Evolutionary conservation across 192 early-diverging fungal species (phyloP).

Genomic region (Coemansia sp.): DNA sequence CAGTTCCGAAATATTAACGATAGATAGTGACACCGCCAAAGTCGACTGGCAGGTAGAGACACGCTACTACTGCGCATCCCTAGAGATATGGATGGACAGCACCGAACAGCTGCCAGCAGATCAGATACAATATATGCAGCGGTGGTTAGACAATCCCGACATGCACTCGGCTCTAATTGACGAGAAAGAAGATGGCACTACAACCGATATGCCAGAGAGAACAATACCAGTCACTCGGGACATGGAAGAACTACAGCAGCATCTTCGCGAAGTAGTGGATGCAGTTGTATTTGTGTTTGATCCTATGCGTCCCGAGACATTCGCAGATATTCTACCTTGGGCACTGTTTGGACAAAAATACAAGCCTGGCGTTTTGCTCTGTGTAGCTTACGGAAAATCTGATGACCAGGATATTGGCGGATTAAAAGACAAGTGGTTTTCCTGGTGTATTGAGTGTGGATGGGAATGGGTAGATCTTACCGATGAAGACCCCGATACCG

Average conservation of each 20-base stretch:
- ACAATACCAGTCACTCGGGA: conserved; percentile 20
- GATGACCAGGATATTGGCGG: background rate
- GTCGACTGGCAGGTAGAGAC: conserved; percentile 38
- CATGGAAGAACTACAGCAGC: conserved; percentile 29
- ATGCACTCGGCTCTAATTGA: conserved; percentile 3
- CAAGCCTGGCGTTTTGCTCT: conserved; percentile 31
- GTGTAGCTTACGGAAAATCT: conserved; percentile 13
- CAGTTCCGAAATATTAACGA: background rate
- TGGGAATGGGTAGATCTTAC: conserved; percentile 55
- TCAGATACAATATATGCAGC: conserved; percentile 21
- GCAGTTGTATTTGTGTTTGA: conserved; percentile 45
- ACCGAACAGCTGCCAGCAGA: conserved; percentile 25
- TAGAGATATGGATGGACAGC: conserved; percentile 51
- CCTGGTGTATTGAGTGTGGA: conserved; percentile 38
- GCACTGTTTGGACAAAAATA: conserved; percentile 25
- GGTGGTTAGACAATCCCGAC: conserved; percentile 29
- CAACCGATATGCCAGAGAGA: background rate
- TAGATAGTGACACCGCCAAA: conserved; percentile 7
- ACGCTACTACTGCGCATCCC: conserved; percentile 31
- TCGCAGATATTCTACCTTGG: conserved; percentile 46
- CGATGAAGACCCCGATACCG: conserved; percentile 40
- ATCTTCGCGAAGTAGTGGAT: conserved; percentile 41
- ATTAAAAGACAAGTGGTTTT: conserved; percentile 30
- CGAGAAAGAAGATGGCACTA: background rate
- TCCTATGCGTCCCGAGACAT: conserved; percentile 19